These are phyloP conservation scores for Cladobotryum protrusum DNA, from an alignment of 2,329 filamentous ascomycete species.

Conservation along the genomic window DNA sequence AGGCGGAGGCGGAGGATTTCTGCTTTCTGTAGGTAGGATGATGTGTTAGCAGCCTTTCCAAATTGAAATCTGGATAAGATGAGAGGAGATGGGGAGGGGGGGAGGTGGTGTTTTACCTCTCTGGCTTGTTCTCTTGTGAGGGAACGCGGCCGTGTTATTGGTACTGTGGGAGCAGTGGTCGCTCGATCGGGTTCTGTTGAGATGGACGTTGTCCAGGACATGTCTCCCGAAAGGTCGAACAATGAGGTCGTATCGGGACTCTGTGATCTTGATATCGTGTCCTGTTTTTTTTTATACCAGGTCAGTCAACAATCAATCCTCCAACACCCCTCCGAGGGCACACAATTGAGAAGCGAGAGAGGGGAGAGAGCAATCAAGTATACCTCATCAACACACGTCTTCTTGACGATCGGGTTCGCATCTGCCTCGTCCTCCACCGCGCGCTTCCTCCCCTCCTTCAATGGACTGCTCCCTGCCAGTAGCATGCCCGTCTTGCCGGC, in stretches of 20 bases:
- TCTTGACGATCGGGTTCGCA: conserved; percentile 24
- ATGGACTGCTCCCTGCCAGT: conserved; percentile 15
- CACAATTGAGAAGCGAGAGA: background rate
- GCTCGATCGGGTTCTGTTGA: conserved; percentile 43
- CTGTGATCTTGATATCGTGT: conserved; percentile 21
- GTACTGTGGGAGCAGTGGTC: conserved; percentile 1
- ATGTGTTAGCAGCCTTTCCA: background rate
- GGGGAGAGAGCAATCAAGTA: background rate
- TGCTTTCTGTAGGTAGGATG: conserved; percentile 42
- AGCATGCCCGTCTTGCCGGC: conserved; percentile 1
- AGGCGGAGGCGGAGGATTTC: conserved; percentile 63
- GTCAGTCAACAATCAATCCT: background rate
- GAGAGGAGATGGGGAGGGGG: too few relatives aligned
- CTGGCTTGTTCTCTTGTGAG: conserved; percentile 48
- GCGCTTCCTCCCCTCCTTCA: conserved; percentile 23
- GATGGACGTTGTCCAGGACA: conserved; percentile 39
- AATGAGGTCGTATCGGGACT: conserved; percentile 42
- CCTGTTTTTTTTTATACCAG: background rate
- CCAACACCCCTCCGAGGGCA: too few relatives aligned
- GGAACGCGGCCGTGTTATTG: conserved; percentile 14
- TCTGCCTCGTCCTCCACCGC: conserved; percentile 16
- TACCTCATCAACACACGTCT: conserved; percentile 29
- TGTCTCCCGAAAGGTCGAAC: conserved; percentile 45
- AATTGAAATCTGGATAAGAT: background rate
- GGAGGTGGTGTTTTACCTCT: conserved; percentile 26